Base-by-base conservation (phyloP, 2,329 filamentous ascomycete genomes). In the Claviceps sp. region DNA sequence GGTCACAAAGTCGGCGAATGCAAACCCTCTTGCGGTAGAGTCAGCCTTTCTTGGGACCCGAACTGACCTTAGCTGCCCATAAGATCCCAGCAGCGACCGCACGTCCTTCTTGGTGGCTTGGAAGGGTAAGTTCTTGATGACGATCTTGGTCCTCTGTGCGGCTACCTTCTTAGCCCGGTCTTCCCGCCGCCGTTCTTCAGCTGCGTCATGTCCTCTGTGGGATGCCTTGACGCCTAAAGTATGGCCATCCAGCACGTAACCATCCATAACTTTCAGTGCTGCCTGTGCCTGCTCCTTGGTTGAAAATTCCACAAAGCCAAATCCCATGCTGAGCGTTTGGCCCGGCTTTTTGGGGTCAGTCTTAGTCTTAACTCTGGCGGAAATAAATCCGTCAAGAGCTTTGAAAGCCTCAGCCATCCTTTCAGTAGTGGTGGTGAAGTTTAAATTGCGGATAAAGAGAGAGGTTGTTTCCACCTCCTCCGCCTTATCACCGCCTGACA, bases 101-200 rank as follows among this genome's bases (percentile, higher is more conserved):
- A 98, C 78, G 65, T 98, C 93, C 68, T 94, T 93, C 74, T 95
- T 96, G 51, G 83, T 85, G 48, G 87, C 85, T 72, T 97, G 89
- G 72, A 98, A 98, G 20, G 93, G 91, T 68, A 98, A 72, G 73
- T 98, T 98, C 76, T 97, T 98, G 73, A 98, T 85, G 69, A 97
- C 84, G 63, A 98, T 85, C 77, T 97, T 97, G 47, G 90, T 96
- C 59, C 82, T 79, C 64, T 83, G 81, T 16, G 78, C 79, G 24
- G 87, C 82, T 49, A 79, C 71, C 68, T 91, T 94, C 75, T 89
- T 94, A 49, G 85, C 82, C 57, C 79, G 81, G 63, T 97, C 89
- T 58, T 91, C 85, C 59, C 84, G 85, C 57, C 85, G 82, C 58
- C 87, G 81, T 69, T 95, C 87, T 65, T 95, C 89, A 2, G 87